Conservation (phyloP, 2,329 filamentous ascomycete genomes). For the Periglandula ipomoeae region DNA sequence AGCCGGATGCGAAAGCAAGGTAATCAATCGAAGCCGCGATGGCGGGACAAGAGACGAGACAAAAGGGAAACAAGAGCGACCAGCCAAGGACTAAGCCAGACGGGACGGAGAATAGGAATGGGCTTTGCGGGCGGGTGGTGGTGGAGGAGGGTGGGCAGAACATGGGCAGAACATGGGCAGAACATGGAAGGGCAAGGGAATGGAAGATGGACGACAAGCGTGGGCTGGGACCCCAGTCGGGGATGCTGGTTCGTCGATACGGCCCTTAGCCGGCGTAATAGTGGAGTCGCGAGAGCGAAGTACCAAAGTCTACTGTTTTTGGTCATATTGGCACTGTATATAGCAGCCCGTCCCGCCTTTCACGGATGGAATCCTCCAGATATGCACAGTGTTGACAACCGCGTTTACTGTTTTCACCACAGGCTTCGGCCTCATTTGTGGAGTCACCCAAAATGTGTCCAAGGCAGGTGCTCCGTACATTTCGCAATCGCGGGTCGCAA, state of each 20-base stretch:
- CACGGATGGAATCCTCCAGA: neutral
- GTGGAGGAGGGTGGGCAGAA: neutral
- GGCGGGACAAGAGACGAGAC: neutral
- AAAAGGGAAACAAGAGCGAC: neutral
- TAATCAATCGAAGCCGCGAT: neutral
- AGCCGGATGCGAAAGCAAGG: neutral
- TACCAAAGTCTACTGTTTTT: slow-evolving; percentile 4
- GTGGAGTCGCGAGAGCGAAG: slow-evolving; percentile 32
- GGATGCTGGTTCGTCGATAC: slow-evolving; percentile 3
- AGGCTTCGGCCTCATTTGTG: slow-evolving; percentile 10
- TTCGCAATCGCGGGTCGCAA: slow-evolving; percentile 3
- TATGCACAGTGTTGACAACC: neutral
- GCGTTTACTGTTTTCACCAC: neutral
- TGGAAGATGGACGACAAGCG: slow-evolving; percentile 3
- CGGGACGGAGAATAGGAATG: slow-evolving; percentile 1
- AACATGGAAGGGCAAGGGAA: slow-evolving; percentile 13
- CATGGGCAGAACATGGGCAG: slow-evolving; percentile 4
- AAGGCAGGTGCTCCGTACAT: neutral
- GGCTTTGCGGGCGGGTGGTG: neutral
- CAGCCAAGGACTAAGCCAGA: slow-evolving; percentile 4
- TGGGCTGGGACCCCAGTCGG: too few species aligned
- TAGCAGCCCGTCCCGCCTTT: neutral
- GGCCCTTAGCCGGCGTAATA: slow-evolving; percentile 49
- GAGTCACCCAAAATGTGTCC: slow-evolving; percentile 7
- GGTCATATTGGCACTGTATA: slow-evolving; percentile 5